phyloP scores from a whole-genome alignment of 2,329 filamentous ascomycete species.

The Saccharata proteae region DNA sequence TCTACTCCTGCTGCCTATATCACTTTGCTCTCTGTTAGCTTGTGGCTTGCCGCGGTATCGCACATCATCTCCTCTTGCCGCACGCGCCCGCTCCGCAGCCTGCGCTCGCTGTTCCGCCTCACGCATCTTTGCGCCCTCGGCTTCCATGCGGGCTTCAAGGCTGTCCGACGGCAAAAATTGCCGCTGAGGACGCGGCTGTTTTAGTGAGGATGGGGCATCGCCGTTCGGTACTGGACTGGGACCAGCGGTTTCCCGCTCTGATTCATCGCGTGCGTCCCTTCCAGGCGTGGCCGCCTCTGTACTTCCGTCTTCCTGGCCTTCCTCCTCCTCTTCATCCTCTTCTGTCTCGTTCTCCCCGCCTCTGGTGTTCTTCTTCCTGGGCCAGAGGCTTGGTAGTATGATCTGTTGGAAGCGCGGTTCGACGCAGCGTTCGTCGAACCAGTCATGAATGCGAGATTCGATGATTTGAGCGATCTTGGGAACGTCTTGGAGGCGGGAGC shows the following conservation, averaged over 20 bases:
- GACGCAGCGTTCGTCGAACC: slow-evolving; percentile 80
- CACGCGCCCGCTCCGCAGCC: slow-evolving; percentile 2
- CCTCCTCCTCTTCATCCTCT: slow-evolving; percentile 12
- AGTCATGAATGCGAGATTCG: slow-evolving; percentile 66
- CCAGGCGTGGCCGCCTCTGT: neutral
- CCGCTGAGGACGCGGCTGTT: neutral
- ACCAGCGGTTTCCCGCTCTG: neutral
- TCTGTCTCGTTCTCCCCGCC: slow-evolving; percentile 50
- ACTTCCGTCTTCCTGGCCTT: slow-evolving; percentile 6
- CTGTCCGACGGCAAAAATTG: slow-evolving; percentile 8
- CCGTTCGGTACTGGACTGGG: neutral
- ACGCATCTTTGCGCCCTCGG: slow-evolving; percentile 23
- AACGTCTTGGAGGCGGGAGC: slow-evolving; percentile 71
- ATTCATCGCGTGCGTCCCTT: too few species aligned
- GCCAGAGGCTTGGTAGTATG: slow-evolving; percentile 71
- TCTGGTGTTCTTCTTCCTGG: slow-evolving; percentile 69
- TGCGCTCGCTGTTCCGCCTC: slow-evolving; percentile 23
- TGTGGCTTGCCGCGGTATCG: neutral
- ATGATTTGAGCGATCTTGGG: slow-evolving; percentile 80
- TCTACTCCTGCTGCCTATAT: slow-evolving; percentile 1
- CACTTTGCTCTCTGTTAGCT: slow-evolving; percentile 1
- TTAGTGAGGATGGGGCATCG: neutral
- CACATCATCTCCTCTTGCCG: neutral
- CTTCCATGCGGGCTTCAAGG: slow-evolving; percentile 22
- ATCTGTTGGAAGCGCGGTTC: slow-evolving; percentile 83